These are phyloP conservation scores for Tetradesmus obliquus DNA, from an alignment of 139 green algal species.

Conservation along the genomic window DNA sequence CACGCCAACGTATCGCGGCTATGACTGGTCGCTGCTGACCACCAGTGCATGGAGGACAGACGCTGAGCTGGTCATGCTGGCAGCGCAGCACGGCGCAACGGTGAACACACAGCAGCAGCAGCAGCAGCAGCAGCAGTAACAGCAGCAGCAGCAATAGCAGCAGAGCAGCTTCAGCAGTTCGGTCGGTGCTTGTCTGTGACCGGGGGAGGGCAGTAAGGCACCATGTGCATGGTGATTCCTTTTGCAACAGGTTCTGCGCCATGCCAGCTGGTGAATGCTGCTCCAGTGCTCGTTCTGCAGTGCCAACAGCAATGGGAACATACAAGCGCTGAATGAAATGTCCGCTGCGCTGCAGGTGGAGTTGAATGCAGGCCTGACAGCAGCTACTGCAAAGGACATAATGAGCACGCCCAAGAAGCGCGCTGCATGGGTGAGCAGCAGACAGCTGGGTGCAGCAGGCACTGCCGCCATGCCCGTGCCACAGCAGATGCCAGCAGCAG, in stretches of 20 bases:
- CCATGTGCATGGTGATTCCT: no score
- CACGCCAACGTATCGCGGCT: background rate
- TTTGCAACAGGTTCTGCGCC: no score
- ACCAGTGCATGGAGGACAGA: slow-evolving; percentile 33
- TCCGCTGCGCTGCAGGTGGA: background rate
- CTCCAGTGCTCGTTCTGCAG: no score
- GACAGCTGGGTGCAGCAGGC: background rate
- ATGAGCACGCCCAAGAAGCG: background rate
- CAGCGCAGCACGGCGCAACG: background rate
- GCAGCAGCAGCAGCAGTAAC: background rate
- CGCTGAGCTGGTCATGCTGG: background rate
- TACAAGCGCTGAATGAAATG: background rate
- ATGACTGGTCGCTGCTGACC: slow-evolving; percentile 45
- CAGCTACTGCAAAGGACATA: background rate
- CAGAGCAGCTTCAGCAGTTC: no score
- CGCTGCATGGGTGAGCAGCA: slow-evolving; percentile 4
- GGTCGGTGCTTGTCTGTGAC: no score
- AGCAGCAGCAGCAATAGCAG: background rate
- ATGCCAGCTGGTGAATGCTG: no score
- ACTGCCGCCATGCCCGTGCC: background rate
- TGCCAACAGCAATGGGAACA: background rate
- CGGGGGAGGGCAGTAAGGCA: no score
- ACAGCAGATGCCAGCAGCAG: background rate
- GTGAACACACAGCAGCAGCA: slow-evolving; percentile 10
- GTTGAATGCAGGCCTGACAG: background rate